Base-by-base conservation (phyloP, 345 rosid species). In the Physaria fendleri region DNA sequence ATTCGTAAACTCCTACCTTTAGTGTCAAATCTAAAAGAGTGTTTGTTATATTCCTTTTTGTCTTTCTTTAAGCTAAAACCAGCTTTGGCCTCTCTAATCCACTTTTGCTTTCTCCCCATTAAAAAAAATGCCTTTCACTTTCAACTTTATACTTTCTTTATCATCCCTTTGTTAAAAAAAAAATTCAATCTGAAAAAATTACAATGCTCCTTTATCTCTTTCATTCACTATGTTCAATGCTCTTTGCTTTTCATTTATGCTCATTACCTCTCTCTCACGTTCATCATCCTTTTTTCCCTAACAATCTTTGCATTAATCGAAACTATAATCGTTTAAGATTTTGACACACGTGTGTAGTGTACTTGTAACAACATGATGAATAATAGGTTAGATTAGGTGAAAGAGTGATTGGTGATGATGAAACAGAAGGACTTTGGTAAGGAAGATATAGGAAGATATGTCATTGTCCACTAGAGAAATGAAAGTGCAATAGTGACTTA, bases 111-210 rank as follows among this genome's bases (percentile, higher is more conserved):
- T 69, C 23, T 9, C 43, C 45, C 57, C 73, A 55, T 38, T 5
- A 2, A 32, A 55, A 59, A 49, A 67, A 57, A 47, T 29, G 54
- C 45, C 46, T 67, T 59, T 59, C 28, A 37, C 54, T 52, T 68
- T 66, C 58, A 5, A 34, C 66, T 68, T 69, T 69, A 42, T 35
- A 46, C 62, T 68, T 68, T 59, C 41, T 68, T 68, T 59, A 33
- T 45, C 43, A 61, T 39, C 30, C 16, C 51, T 61, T 69, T 55
- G 46, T 30, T 56, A 39, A 69, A 62, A 46, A 69, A 62, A 62
- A 43, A 1, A 12, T 15, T 61, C 34, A 59, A 2, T 52, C 44
- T 40, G 38, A 56, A 67, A 60, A 47, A 69, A 38, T 69, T 69
- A 46, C 38, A 38, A 20, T 54, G 32, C 30, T 46, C 6, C 65